A percentile compares a stretch with the other conserved stretches of the same genome.
Evolutionary conservation across 352 stramenopile genomes (phyloP).

Genomic region (Phytophthora pinifolia): DNA sequence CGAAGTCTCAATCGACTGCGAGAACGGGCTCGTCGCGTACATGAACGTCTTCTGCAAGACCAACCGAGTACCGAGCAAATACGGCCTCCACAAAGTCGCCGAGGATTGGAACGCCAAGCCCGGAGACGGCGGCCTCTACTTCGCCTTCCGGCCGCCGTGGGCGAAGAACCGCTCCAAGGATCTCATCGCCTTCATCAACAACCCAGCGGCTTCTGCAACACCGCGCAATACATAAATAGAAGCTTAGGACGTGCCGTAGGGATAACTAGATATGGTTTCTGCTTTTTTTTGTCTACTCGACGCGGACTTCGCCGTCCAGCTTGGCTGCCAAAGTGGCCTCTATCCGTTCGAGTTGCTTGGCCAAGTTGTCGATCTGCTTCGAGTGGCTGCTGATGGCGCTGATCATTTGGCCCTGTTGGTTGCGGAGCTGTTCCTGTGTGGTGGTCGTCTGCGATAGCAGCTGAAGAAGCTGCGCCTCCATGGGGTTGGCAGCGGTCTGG

Average conservation of each 20-base stretch:
- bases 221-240: slow-evolving; percentile 12
- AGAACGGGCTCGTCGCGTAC: slow-evolving; percentile 69
- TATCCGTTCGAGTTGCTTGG: slow-evolving; percentile 85
- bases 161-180: slow-evolving; percentile 63
- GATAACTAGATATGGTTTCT: slow-evolving; percentile 18
- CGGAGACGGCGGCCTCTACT: slow-evolving; percentile 60
- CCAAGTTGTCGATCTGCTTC: slow-evolving; percentile 81
- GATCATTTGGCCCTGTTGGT: slow-evolving; percentile 86
- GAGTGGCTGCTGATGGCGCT: slow-evolving; percentile 75
- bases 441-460: slow-evolving; percentile 82
- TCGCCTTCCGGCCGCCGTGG: slow-evolving; percentile 60
- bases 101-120: slow-evolving; percentile 82
- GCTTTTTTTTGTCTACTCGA: slow-evolving; percentile 10
- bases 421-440: slow-evolving; percentile 83
- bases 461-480: slow-evolving; percentile 80
- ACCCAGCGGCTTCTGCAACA: slow-evolving; percentile 7
- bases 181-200: slow-evolving; percentile 43
- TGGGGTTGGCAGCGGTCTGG: slow-evolving; percentile 42
- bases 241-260: too few species aligned
- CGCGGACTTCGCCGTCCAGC: slow-evolving; percentile 29
- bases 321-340: slow-evolving; percentile 75
- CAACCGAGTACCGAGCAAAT: slow-evolving; percentile 69
- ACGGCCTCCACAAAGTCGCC: slow-evolving; percentile 71
- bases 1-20: slow-evolving; percentile 46
- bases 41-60: slow-evolving; percentile 82